Evolutionary conservation across 176 grass and related monocot genomes (phyloP).

Genomic region (Alloteropsis semialata): DNA sequence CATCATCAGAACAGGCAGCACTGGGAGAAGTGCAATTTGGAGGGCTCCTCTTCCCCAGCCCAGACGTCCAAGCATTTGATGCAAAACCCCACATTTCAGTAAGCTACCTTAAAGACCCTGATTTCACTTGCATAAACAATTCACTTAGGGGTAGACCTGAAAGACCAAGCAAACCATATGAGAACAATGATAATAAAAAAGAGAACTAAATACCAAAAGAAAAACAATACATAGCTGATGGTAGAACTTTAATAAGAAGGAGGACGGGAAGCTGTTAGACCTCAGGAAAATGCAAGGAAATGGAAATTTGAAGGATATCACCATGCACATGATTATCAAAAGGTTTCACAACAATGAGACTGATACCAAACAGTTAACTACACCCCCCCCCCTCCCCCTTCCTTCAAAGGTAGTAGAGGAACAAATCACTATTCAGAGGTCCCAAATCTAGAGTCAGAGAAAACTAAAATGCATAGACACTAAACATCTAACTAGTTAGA

Average conservation of each 20-base stretch:
- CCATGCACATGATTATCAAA: conserved; percentile 11
- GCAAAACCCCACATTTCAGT: conserved; percentile 51
- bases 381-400: background rate
- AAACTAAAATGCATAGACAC: background rate
- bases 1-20: conserved; percentile 62
- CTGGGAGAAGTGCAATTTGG: conserved; percentile 30
- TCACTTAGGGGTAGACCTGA: conserved; percentile 25
- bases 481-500: background rate
- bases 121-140: background rate
- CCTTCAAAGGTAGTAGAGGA: background rate
- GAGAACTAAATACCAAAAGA: background rate
- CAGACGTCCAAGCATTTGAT: conserved; percentile 34
- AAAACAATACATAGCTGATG: background rate
- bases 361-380: background rate
- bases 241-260: background rate
- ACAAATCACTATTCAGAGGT: background rate
- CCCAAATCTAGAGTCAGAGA: background rate
- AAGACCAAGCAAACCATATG: conserved; percentile 26
- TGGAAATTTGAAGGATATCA: background rate
- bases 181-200: conserved; percentile 6
- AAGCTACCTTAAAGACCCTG: conserved; percentile 18
- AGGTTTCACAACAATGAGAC: background rate
- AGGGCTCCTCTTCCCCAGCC: conserved; percentile 36
- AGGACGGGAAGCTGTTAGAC: background rate
- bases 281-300: background rate